A percentile compares a stretch with the other conserved stretches of the same genome.
phyloP scores from a whole-genome alignment of 768 basidiomycete species.

The Hebeloma cylindrosporum region DNA sequence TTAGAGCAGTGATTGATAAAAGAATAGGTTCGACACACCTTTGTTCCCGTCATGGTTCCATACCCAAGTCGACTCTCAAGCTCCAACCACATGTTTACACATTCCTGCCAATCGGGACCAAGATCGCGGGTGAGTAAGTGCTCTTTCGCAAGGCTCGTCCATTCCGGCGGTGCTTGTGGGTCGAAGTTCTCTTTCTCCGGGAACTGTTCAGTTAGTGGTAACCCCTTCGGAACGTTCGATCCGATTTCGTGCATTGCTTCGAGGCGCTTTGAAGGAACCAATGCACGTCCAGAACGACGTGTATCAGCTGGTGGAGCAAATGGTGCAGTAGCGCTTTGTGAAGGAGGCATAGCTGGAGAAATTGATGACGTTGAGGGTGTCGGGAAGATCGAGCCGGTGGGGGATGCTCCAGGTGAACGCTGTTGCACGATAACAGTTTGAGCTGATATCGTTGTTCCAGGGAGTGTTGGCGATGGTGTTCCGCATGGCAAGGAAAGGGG shows the following conservation, averaged over 20 bases:
- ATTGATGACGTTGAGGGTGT: too few relatives aligned
- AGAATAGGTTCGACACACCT: not conserved
- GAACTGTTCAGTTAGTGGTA: not conserved
- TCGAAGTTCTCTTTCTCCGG: not conserved
- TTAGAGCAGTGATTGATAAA: not conserved
- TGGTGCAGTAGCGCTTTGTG: too few relatives aligned
- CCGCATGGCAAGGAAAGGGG: too few relatives aligned
- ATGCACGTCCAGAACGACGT: too few relatives aligned
- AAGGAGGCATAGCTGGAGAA: too few relatives aligned
- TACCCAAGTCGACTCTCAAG: conserved; percentile 11
- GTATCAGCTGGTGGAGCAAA: too few relatives aligned
- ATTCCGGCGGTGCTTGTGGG: not conserved
- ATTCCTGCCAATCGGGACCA: conserved; percentile 8
- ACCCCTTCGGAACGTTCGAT: too few relatives aligned
- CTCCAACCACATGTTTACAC: conserved; percentile 8
- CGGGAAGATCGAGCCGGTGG: too few relatives aligned
- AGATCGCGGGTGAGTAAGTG: conserved; percentile 4
- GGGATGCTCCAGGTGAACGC: too few relatives aligned
- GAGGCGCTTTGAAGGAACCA: not conserved
- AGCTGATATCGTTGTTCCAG: too few relatives aligned
- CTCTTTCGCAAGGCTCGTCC: not conserved
- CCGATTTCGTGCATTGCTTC: conserved; percentile 6
- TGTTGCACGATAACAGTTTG: too few relatives aligned
- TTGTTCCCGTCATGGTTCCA: conserved; percentile 4
- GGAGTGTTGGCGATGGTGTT: too few relatives aligned